Evolutionary conservation across 805 yeast genomes (phyloP).

Genomic region (Cyberlindnera amylophila): DNA sequence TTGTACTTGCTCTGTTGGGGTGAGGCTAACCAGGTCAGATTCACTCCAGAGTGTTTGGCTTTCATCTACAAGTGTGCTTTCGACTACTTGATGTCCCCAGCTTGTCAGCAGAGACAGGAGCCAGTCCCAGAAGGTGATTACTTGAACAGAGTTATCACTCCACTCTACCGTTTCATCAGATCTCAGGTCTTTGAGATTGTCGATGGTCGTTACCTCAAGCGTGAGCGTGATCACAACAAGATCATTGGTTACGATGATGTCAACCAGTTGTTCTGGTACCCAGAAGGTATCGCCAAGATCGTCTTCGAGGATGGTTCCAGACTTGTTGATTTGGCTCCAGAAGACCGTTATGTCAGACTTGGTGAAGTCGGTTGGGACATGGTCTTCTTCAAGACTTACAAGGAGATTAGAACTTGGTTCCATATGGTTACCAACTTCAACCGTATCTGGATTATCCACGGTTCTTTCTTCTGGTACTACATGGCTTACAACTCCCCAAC

Average conservation of each 20-base stretch:
- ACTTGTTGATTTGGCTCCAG: conserved; percentile 82
- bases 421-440: conserved; percentile 92
- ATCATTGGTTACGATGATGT: conserved; percentile 95
- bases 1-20: conserved; percentile 80
- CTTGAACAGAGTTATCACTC: conserved; percentile 88
- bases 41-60: conserved; percentile 85
- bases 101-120: conserved; percentile 82
- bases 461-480: conserved; percentile 90
- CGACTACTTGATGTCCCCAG: conserved; percentile 84
- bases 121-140: conserved; percentile 87
- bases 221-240: conserved; percentile 80
- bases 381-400: conserved; percentile 93
- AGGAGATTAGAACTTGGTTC: conserved; percentile 96
- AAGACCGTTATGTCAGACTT: conserved; percentile 82
- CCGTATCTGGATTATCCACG: conserved; percentile 97
- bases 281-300: conserved; percentile 95
- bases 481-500: conserved; percentile 90
- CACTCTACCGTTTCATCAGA: conserved; percentile 76
- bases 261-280: conserved; percentile 98
- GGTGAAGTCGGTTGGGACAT: conserved; percentile 92
- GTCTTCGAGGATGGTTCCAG: conserved; percentile 89
- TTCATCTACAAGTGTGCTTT: conserved; percentile 92
- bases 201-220: conserved; percentile 78
- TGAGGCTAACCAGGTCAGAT: conserved; percentile 92
- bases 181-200: conserved; percentile 77